These are phyloP conservation scores for Podaxis sp. DNA, from an alignment of 768 basidiomycete genomes.

Conservation along the genomic window DNA sequence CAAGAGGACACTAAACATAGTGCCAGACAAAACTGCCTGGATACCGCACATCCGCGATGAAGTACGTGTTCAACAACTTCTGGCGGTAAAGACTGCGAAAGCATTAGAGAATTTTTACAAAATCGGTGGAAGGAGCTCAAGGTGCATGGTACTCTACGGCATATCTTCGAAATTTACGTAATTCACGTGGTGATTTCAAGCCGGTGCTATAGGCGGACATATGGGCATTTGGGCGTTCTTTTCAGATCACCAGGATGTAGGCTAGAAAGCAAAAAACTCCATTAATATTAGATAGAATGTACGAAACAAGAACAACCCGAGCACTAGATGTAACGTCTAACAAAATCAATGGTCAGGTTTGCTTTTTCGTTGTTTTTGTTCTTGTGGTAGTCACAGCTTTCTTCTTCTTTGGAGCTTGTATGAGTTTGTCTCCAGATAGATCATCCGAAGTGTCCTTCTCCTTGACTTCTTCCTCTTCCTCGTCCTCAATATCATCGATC, in stretches of 20 bases:
- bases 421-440: slow-evolving; percentile 52
- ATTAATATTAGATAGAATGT: not conserved
- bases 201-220: too few species aligned
- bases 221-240: not conserved
- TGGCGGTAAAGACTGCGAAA: slow-evolving; percentile 14
- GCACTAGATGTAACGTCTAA: not conserved
- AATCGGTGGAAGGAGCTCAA: not conserved
- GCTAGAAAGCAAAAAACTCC: not conserved
- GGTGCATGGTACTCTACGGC: not conserved
- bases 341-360: slow-evolving; percentile 1
- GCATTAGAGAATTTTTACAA: not conserved
- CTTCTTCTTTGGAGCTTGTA: slow-evolving; percentile 50
- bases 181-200: too few species aligned
- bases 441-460: slow-evolving; percentile 36
- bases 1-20: slow-evolving; percentile 19
- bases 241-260: not conserved
- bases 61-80: slow-evolving; percentile 20
- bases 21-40: slow-evolving; percentile 15
- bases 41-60: slow-evolving; percentile 15
- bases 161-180: too few species aligned
- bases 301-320: not conserved
- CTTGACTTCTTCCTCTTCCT: slow-evolving; percentile 33
- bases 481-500: slow-evolving; percentile 30
- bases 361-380: slow-evolving; percentile 13
- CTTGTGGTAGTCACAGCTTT: slow-evolving; percentile 22